Evolutionary conservation across 169 alveolate genomes (phyloP).

Genomic region (Eimeria falciformis): DNA sequence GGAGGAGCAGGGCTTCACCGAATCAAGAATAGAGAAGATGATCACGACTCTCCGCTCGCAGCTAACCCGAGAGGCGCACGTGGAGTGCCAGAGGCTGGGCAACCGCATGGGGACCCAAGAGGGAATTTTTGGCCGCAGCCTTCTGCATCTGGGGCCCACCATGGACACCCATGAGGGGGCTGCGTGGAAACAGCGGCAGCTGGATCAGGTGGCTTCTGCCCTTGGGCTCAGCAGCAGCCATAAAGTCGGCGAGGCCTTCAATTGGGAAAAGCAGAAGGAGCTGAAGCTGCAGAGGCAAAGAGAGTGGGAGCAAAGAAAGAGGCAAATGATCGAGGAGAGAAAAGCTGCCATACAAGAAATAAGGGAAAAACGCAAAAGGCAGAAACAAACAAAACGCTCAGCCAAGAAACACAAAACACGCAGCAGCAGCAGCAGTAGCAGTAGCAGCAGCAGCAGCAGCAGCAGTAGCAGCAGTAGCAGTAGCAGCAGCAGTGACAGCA

Average conservation of each 20-base stretch:
- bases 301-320: conserved; percentile 68
- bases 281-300: conserved; percentile 30
- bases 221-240: conserved; percentile 53
- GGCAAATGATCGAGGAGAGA: conserved; percentile 53
- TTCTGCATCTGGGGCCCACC: conserved; percentile 43
- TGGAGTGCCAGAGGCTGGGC: not conserved
- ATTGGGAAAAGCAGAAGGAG: conserved; percentile 67
- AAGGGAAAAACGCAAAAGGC: conserved; percentile 4
- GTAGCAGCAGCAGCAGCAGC: conserved; percentile 62
- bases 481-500: not conserved
- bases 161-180: conserved; percentile 64
- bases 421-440: conserved; percentile 23
- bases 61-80: conserved; percentile 35
- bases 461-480: conserved; percentile 26
- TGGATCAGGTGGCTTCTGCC: conserved; percentile 69
- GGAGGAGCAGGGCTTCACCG: conserved; percentile 48
- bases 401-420: not conserved
- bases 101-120: not conserved
- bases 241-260: conserved; percentile 74
- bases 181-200: conserved; percentile 74
- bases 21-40: not conserved
- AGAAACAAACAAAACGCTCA: not conserved
- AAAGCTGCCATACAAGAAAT: conserved; percentile 10
- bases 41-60: not conserved
- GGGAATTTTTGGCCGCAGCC: conserved; percentile 52